Evolutionary conservation across 495 filamentous ascomycete species (phyloP).

Genomic region (Xylaria grammica): DNA sequence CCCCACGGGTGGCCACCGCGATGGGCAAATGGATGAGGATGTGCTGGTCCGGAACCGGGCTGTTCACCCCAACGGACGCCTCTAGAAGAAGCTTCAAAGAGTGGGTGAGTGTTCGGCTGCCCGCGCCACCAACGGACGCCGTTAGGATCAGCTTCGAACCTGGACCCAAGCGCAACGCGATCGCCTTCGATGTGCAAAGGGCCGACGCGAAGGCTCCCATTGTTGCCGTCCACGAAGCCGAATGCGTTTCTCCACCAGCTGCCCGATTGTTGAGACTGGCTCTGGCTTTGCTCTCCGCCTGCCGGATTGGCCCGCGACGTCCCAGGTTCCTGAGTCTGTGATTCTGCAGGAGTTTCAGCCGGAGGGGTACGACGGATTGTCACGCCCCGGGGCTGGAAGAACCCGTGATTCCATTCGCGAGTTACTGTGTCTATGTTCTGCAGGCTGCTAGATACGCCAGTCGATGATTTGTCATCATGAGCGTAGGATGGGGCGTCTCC

Average conservation of each 20-base stretch:
- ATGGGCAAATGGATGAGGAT: conserved; percentile 3
- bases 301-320: conserved; percentile 1
- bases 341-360: background rate
- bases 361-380: conserved; percentile 13
- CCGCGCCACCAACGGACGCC: conserved; percentile 43
- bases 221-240: conserved; percentile 23
- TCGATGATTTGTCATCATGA: conserved; percentile 25
- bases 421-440: conserved; percentile 40
- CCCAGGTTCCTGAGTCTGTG: background rate
- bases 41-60: background rate
- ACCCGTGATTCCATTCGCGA: conserved; percentile 58
- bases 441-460: conserved; percentile 13
- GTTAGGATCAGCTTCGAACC: conserved; percentile 46
- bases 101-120: background rate
- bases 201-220: conserved; percentile 34
- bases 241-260: conserved; percentile 34
- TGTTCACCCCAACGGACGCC: conserved; percentile 13
- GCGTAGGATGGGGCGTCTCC: conserved; percentile 28
- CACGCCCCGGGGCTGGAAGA: conserved; percentile 50
- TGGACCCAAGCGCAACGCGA: conserved; percentile 44
- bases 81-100: conserved; percentile 10
- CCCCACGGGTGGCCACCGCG: background rate
- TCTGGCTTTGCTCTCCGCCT: conserved; percentile 9
- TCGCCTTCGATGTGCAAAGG: conserved; percentile 45
- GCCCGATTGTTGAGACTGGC: conserved; percentile 18